These are phyloP conservation scores for Garcia nutans DNA, from an alignment of 345 rosid genomes.

Conservation along the genomic window DNA sequence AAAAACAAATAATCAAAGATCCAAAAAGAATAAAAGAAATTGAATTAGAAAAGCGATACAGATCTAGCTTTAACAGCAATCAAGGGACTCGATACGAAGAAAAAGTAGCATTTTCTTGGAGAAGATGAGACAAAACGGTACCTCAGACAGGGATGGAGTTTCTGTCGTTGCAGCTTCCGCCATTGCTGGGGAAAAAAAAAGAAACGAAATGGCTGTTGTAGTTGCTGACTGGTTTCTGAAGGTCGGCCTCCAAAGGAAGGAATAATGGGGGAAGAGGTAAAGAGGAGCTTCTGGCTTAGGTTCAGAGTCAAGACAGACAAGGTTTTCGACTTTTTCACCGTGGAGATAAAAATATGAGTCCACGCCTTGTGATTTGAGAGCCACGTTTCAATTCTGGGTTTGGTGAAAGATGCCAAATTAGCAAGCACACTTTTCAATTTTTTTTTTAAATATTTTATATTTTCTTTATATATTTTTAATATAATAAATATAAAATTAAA, in stretches of 20 bases:
- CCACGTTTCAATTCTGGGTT: slow-evolving; percentile 15
- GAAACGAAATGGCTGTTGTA: slow-evolving; percentile 10
- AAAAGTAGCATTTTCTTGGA: not conserved
- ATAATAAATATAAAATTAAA: no score
- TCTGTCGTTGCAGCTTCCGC: slow-evolving; percentile 52
- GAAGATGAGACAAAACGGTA: slow-evolving; percentile 5
- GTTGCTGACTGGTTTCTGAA: slow-evolving; percentile 20
- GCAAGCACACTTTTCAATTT: no score
- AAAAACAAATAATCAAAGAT: not conserved
- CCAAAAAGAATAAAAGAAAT: not conserved
- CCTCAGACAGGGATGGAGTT: slow-evolving; percentile 63
- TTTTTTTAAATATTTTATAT: no score
- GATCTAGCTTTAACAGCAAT: not conserved
- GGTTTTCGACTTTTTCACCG: slow-evolving; percentile 22
- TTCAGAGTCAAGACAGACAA: slow-evolving; percentile 5
- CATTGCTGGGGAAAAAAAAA: slow-evolving; percentile 41
- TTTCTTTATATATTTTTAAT: no score
- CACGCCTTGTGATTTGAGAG: not conserved
- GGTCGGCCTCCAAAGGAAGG: slow-evolving; percentile 15
- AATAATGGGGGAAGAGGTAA: not conserved
- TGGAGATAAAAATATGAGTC: not conserved
- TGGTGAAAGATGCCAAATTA: not conserved
- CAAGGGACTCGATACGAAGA: not conserved
- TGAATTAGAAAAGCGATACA: not conserved
- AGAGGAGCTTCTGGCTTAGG: not conserved